These are phyloP conservation scores for Cymbidium sinense DNA, from an alignment of 106 monocot genomes.

Conservation along the genomic window DNA sequence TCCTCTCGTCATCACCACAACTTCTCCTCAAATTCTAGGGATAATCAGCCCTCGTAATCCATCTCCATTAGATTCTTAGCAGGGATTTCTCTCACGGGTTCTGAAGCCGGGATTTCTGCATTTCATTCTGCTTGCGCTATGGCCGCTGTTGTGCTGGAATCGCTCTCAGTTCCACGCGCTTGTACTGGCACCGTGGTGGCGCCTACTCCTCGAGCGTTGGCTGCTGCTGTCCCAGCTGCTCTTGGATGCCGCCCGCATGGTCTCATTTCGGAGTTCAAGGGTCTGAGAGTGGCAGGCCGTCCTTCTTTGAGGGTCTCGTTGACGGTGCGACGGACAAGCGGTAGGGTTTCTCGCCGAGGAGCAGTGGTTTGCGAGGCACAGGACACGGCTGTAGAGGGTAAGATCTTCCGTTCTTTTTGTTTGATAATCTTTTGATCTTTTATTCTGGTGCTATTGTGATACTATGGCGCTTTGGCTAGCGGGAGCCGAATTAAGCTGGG, in stretches of 20 bases:
- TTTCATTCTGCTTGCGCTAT: background rate
- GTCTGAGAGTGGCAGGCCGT: constrained; percentile 17
- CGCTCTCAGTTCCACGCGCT: constrained; percentile 15
- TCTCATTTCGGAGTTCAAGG: constrained; percentile 15
- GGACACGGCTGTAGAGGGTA: constrained; percentile 34
- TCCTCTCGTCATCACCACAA: background rate
- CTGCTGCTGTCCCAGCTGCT: background rate
- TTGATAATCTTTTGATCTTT: background rate
- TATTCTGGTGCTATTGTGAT: background rate
- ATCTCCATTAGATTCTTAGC: background rate
- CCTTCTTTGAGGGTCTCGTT: background rate
- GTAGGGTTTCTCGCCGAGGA: constrained; percentile 10
- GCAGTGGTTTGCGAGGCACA: constrained; percentile 35
- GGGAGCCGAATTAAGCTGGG: too few relatives aligned
- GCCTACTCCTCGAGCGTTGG: background rate
- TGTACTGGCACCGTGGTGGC: background rate
- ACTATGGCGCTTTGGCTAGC: too few relatives aligned
- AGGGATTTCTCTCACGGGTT: background rate
- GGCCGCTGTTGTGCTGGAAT: constrained; percentile 19
- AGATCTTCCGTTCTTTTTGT: background rate
- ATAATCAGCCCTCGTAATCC: background rate
- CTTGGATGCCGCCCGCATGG: background rate
- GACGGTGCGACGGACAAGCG: background rate
- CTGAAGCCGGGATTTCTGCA: background rate
- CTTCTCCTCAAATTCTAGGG: background rate